Base-by-base conservation (phyloP, 73 alveolate species). In the Paramecium caudatum region DNA sequence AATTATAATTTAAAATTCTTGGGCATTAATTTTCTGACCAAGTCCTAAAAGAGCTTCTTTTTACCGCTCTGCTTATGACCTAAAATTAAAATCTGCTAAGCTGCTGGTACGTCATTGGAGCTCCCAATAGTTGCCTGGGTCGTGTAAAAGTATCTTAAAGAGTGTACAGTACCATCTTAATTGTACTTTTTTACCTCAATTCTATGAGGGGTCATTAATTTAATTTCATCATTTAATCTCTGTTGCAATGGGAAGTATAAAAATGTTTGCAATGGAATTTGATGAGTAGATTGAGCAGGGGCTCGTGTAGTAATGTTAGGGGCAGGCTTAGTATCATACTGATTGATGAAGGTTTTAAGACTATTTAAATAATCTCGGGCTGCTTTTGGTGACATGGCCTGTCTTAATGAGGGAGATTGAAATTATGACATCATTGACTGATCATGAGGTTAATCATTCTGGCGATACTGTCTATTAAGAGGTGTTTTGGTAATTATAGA, bases 311-410 rank as follows among this genome's bases (percentile, higher is more conserved):
- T 5, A 48, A 5, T 48, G 30, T 74, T 34, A 4, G 8, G 19
- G 7, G 69, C 21, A 9, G 62, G 65, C 16, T 74, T 74, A n/a
- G 88, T 5, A 17, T 37, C 62, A 27, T 39, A 30, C 0, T 74
- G 32, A 74, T 27, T 13, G 2, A 74, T 43, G 46, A 74, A 74
- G 0, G 19, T 21, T 45, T 21, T 74, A 9, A 74, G 16, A 17
- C 27, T 74, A 19, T 74, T 74, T 5, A 74, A 27, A 19, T 74
- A 74, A 17, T 74, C 88, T 39, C 88, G 17, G 0, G 88, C 88
- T 16, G 47, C 68, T 17, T 37, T 41, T 4, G 88, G 88, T 21
- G 88, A 74, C 84, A 68, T 34, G 34, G 50, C 84, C 36, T 55
- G 12, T 27, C 80, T 55, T 23, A 55, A 27, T 55, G 80, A 27